Percentiles rank a stretch among this genome's conserved stretches.
phyloP scores from a whole-genome alignment of 257 asterid species.

The Sherardia arvensis region DNA sequence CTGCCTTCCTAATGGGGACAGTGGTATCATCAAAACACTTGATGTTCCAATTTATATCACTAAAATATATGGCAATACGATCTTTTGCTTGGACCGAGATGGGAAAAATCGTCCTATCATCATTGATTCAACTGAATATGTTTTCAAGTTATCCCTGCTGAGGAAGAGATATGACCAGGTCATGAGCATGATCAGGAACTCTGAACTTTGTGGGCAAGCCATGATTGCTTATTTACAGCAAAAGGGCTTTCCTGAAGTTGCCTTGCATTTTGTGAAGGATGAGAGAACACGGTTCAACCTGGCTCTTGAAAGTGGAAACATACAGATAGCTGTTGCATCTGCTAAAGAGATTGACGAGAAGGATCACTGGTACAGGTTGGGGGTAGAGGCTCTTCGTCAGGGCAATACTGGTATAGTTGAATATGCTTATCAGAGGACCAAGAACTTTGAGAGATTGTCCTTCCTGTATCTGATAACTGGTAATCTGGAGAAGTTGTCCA shows the following conservation, averaged over 20 bases:
- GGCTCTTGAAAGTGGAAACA: slow-evolving; percentile 93
- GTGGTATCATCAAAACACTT: slow-evolving; percentile 89
- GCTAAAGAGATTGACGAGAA: slow-evolving; percentile 87
- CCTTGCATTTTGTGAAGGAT: slow-evolving; percentile 93
- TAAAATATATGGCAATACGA: slow-evolving; percentile 72
- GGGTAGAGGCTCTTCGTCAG: slow-evolving; percentile 97
- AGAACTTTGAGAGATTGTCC: slow-evolving; percentile 84
- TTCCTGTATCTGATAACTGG: slow-evolving; percentile 84
- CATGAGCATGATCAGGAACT: slow-evolving; percentile 87
- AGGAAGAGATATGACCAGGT: slow-evolving; percentile 88
- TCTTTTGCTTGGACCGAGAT: slow-evolving; percentile 94
- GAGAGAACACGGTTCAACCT: slow-evolving; percentile 83
- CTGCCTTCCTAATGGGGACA: slow-evolving; percentile 95
- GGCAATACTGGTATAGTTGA: slow-evolving; percentile 97
- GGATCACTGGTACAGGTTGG: slow-evolving; percentile 89
- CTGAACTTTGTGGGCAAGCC: slow-evolving; percentile 97
- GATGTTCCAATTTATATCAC: slow-evolving; percentile 88
- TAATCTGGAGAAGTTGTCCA: slow-evolving; percentile 46
- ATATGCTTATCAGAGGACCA: slow-evolving; percentile 86
- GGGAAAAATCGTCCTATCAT: slow-evolving; percentile 88
- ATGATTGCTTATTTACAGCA: slow-evolving; percentile 98
- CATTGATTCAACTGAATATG: slow-evolving; percentile 84
- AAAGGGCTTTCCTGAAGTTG: slow-evolving; percentile 98
- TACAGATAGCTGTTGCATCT: slow-evolving; percentile 82
- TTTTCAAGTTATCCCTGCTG: slow-evolving; percentile 65